Evolutionary conservation across 169 alveolate genomes (phyloP), one percentile per base, ranked within the genome.

Genomic region (Plasmodium cynomolgi): DNA sequence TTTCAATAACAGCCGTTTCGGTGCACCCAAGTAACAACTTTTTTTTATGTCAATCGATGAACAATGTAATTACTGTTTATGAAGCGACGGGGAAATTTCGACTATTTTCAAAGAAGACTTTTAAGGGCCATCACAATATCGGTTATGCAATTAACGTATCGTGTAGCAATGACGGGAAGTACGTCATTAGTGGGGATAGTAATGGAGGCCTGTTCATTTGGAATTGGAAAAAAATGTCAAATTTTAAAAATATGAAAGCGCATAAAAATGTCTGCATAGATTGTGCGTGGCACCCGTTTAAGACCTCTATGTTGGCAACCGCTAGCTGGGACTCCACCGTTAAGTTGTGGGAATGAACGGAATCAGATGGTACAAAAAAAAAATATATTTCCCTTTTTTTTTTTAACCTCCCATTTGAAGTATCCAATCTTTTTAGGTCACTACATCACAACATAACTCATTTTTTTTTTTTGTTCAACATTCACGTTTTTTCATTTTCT

Each of bases 281-380:
- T 93, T 98, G 98, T 56, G 97, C 97, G 71, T 99, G 99, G 99
- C 99, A 99, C 95, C 99, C 99, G 47, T 91, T 97, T 39, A 97
- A 97, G 72, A 98, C 99, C 13, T 97, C 99, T 68, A 96, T 97
- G 82, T 97, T 99, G 23, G 99, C 99, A 34, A 98, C 99, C 82
- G 97, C 99, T 93, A 98, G 99, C 23, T 99, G 99, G 99, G 99
- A 99, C 96, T 99, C 99, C 34, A 96, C 99, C 47, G 97, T 99
- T 73, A 99, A 99, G 96, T 95, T 98, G 37, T 99, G 99, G 99
- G 99, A 99, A 94, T 98, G 96, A 96, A 20, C 73, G 39, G 39
- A 47, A 2, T 68, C 0, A 26, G 6, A 68, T 2, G n/a, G 37
- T 26, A 68, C 77, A 23, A 7, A 56, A 8, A 7, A 8, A 11